These are phyloP conservation scores for Psidium guajava DNA, from an alignment of 345 rosid genomes.

Conservation along the genomic window DNA sequence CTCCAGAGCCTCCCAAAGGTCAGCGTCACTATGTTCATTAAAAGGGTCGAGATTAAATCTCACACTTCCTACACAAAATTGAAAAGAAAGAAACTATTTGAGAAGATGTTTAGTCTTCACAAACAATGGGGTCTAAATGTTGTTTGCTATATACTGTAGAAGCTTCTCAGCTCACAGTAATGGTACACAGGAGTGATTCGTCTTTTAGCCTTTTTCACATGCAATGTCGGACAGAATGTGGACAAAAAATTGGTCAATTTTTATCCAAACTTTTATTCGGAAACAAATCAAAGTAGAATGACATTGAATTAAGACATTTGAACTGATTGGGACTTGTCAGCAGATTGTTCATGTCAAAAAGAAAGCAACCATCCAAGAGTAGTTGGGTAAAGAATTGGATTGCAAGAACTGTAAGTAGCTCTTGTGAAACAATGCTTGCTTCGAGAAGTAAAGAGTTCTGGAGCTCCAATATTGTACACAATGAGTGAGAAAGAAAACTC, in stretches of 20 bases:
- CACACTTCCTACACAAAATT: slow-evolving; percentile 53
- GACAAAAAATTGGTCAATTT: background rate
- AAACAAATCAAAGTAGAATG: background rate
- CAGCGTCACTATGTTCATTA: slow-evolving; percentile 77
- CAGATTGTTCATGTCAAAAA: background rate
- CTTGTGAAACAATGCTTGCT: background rate
- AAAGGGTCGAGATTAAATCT: slow-evolving; percentile 91
- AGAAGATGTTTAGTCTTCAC: background rate
- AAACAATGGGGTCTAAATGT: background rate
- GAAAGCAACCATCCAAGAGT: background rate
- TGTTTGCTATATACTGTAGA: background rate
- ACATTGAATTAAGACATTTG: background rate
- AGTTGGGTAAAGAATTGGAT: background rate
- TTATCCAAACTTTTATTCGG: background rate
- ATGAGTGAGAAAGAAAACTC: background rate
- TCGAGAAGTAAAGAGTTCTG: background rate
- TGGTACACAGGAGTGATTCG: background rate
- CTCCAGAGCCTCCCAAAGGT: slow-evolving; percentile 87
- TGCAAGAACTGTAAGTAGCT: background rate
- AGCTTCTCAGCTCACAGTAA: background rate
- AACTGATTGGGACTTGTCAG: background rate
- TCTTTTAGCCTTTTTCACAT: background rate
- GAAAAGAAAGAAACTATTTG: background rate
- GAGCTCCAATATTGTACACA: background rate
- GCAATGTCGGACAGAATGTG: background rate